These are phyloP conservation scores for Castanea crenata DNA, from an alignment of 306 rosid species.

Conservation along the genomic window DNA sequence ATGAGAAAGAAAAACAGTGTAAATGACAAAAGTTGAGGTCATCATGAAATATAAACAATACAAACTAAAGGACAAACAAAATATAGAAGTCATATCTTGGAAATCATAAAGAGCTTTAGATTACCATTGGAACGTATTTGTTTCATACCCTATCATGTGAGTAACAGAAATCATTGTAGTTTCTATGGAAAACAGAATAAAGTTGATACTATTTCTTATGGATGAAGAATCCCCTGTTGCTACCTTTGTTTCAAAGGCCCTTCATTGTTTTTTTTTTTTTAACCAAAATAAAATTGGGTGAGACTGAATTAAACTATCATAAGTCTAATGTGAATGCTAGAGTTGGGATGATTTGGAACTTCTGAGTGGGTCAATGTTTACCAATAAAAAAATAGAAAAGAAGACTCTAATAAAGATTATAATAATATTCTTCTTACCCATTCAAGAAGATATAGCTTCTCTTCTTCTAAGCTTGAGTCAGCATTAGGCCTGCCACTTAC, in stretches of 20 bases:
- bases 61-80: not conserved
- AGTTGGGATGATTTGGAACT: not conserved
- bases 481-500: conserved; percentile 77
- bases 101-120: not conserved
- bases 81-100: not conserved
- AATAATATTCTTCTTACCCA: conserved; percentile 48
- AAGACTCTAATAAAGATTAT: not conserved
- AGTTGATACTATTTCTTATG: not conserved
- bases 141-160: not conserved
- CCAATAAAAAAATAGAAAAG: not conserved
- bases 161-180: not conserved
- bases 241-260: not conserved
- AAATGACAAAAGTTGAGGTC: not conserved
- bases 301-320: not conserved
- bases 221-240: not conserved
- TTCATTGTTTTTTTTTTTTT: not conserved
- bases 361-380: not conserved
- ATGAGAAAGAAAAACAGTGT: no score
- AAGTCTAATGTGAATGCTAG: not conserved
- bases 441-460: conserved; percentile 69
- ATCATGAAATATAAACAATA: not conserved
- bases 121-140: not conserved
- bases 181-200: not conserved
- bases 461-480: conserved; percentile 56
- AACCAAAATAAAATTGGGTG: not conserved